These are phyloP conservation scores for Sordariomycetes sp. DNA, from an alignment of 2,329 filamentous ascomycete genomes.

Conservation along the genomic window DNA sequence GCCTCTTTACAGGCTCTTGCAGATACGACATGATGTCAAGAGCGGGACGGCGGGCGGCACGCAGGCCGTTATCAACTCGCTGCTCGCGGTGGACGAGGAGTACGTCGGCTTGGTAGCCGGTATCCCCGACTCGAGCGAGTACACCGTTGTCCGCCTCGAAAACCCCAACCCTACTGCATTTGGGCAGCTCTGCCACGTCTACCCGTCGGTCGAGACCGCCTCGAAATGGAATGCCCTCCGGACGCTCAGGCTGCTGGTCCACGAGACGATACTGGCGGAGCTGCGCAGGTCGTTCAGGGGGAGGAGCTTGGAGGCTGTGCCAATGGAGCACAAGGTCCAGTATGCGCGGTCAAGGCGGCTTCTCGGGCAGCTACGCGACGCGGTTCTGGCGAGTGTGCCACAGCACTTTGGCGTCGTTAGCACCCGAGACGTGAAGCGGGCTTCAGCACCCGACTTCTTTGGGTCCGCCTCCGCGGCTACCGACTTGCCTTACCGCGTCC, in stretches of 20 bases:
- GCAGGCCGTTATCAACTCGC: constrained; percentile 18
- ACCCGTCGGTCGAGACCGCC: constrained; percentile 27
- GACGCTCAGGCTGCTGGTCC: constrained; percentile 29
- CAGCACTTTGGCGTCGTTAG: constrained; percentile 35
- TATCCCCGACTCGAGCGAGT: constrained; percentile 26
- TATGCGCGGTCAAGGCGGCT: constrained; percentile 21
- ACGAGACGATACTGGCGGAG: constrained; percentile 31
- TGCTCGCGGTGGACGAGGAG: constrained; percentile 26
- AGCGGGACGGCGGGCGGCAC: constrained; percentile 19
- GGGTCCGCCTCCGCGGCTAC: constrained; percentile 14
- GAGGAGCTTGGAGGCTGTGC: constrained; percentile 12
- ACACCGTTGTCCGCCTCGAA: constrained; percentile 24
- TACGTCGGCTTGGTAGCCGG: constrained; percentile 23
- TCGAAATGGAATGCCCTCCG: constrained; percentile 34
- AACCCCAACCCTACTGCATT: constrained; percentile 26
- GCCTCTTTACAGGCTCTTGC: constrained; percentile 29
- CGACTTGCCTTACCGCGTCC: constrained; percentile 15
- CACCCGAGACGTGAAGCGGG: constrained; percentile 19
- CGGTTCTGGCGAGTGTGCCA: constrained; percentile 31
- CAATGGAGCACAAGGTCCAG: constrained; percentile 17
- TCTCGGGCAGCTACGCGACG: constrained; percentile 24
- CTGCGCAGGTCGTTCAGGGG: constrained; percentile 20
- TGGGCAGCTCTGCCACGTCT: constrained; percentile 28
- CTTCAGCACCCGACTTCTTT: constrained; percentile 3
- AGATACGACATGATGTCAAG: constrained; percentile 32